phyloP scores from a whole-genome alignment of 1,284 basidiomycete genomes.

The Athelia psychrophila region DNA sequence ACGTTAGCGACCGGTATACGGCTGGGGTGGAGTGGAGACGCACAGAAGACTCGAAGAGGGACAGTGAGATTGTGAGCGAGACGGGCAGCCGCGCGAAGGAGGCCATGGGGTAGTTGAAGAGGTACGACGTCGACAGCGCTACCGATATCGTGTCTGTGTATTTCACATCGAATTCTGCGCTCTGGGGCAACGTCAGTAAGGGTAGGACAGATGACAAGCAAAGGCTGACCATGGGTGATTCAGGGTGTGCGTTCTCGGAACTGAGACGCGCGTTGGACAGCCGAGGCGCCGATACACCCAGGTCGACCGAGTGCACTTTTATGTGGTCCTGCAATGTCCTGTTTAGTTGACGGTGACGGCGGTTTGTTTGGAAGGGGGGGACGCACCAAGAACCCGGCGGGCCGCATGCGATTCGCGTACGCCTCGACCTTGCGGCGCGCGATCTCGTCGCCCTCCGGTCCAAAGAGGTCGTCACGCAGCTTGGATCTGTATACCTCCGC shows the following conservation, averaged over 20 bases:
- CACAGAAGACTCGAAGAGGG: constrained; percentile 71
- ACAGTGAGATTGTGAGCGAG: constrained; percentile 73
- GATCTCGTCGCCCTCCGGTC: constrained; percentile 67
- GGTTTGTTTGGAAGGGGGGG: constrained; percentile 3
- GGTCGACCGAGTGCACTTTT: constrained; percentile 64
- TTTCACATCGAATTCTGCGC: constrained; percentile 60
- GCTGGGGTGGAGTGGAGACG: constrained; percentile 20
- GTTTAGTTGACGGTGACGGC: constrained; percentile 2
- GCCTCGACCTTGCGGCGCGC: constrained; percentile 67
- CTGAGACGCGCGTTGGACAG: constrained; percentile 55
- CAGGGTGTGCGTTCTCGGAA: constrained; percentile 15
- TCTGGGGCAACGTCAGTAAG: constrained; percentile 28
- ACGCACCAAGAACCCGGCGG: constrained; percentile 64
- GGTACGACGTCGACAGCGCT: constrained; percentile 76
- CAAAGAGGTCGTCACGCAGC: constrained; percentile 56
- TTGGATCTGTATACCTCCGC: constrained; percentile 71
- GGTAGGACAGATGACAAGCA: constrained; percentile 1
- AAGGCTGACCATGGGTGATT: constrained; percentile 18
- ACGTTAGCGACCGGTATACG: constrained; percentile 1
- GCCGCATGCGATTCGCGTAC: constrained; percentile 69
- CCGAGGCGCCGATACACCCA: constrained; percentile 41
- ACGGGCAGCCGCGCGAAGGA: constrained; percentile 80
- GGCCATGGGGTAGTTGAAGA: constrained; percentile 79
- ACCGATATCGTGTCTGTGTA: constrained; percentile 73
- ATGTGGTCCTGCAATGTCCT: constrained; percentile 62